phyloP scores from a whole-genome alignment of 129 eudicot species.

The Silybum marianum region DNA sequence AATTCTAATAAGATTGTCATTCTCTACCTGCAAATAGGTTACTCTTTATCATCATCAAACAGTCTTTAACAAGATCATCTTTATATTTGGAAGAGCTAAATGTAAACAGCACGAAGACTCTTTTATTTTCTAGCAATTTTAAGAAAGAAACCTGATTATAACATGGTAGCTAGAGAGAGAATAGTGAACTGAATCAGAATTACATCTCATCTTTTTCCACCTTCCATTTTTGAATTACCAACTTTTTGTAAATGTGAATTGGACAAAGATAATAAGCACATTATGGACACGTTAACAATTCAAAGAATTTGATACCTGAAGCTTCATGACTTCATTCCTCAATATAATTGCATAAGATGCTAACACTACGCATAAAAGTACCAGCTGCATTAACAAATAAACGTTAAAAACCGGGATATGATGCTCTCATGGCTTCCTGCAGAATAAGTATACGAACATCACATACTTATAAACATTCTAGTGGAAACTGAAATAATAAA shows the following conservation, averaged over 20 bases:
- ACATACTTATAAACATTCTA: constrained; percentile 10
- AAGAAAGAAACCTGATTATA: not conserved
- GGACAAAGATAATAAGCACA: not conserved
- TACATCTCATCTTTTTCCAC: not conserved
- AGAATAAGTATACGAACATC: not conserved
- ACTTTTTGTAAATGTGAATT: not conserved
- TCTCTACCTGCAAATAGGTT: constrained; percentile 68
- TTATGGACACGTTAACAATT: not conserved
- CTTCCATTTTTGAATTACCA: not conserved
- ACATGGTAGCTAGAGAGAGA: not conserved
- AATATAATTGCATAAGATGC: constrained; percentile 53
- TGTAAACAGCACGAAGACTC: not conserved
- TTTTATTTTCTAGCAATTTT: not conserved
- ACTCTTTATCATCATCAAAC: constrained; percentile 10
- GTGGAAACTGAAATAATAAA: not conserved
- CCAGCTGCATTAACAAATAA: constrained; percentile 55
- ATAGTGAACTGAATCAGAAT: not conserved
- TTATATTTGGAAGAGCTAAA: not conserved
- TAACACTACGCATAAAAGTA: constrained; percentile 39
- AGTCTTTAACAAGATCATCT: constrained; percentile 5
- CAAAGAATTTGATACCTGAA: constrained; percentile 59
- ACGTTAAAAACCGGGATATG: constrained; percentile 5
- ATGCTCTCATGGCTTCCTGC: constrained; percentile 14
- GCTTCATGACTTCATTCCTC: constrained; percentile 60
- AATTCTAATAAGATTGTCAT: constrained; percentile 44